Conservation (phyloP, 306 rosid genomes). For the Pachyrhizus erosus region DNA sequence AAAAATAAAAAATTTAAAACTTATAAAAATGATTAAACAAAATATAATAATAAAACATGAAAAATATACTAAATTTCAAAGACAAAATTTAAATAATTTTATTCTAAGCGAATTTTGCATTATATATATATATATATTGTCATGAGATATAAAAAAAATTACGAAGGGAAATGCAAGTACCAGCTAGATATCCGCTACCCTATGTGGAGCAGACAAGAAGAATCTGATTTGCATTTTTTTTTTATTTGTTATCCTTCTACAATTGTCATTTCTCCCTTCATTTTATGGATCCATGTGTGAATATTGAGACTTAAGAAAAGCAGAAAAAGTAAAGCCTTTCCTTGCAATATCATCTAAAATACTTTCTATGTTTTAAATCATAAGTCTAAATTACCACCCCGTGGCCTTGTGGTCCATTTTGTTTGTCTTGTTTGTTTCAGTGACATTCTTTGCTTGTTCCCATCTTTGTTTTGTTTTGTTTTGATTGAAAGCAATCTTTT, state of each 20-base stretch:
- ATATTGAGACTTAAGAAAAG: background rate
- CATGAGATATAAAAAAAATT: too few relatives aligned
- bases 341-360: background rate
- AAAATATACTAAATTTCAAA: too few relatives aligned
- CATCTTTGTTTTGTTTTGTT: background rate
- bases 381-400: background rate
- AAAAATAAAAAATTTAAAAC: too few relatives aligned
- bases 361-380: background rate
- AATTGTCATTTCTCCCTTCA: background rate
- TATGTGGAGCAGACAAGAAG: background rate
- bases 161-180: background rate
- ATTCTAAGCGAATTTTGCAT: too few relatives aligned
- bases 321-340: constrained; percentile 6
- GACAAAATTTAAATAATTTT: too few relatives aligned
- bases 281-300: background rate
- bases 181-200: background rate
- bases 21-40: too few relatives aligned
- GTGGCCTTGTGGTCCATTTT: background rate
- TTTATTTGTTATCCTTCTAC: background rate
- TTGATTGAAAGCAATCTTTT: background rate
- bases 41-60: too few relatives aligned
- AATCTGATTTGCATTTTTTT: background rate
- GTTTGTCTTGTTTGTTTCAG: background rate
- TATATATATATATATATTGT: too few relatives aligned
- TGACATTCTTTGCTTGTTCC: constrained; percentile 1